Evolutionary conservation across 2,329 filamentous ascomycete genomes (phyloP), one percentile per base, ranked within the genome.

Genomic region (Gnomoniopsis sp.): DNA sequence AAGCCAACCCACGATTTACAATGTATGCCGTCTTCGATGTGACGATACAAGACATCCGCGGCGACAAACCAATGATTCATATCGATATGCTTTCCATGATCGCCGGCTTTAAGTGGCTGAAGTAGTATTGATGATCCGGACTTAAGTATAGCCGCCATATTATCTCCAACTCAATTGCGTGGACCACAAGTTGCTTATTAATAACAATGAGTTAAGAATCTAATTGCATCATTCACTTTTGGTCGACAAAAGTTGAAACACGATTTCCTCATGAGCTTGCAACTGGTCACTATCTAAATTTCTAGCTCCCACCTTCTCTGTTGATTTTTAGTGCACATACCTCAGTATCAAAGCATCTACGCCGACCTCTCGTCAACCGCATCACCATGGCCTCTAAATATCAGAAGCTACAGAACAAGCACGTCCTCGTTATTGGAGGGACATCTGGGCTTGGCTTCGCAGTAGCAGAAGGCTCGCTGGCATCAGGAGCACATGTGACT

Each of bases 401-500:
- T 63, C 57, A 59, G 51, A 75, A 75, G 62, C 68, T 75, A 19
- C 66, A 70, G 21, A 65, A 66, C 63, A 67, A 67, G 46, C 73
- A 71, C 61, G 70, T 87, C 64, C 79, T 90, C 44, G 72, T 89
- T 66, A 77, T 89, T 49, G 87, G 87, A 48, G 87, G 85, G 44
- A 82, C 83, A 2, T 79, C 81, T 17, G 87, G 87, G 53, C 85
- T 89, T 44, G 87, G 86, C 34, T 84, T 79, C 63, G 78, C 74
- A 56, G 82, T 86, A 12, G 85, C 86, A 53, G 80, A 87, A 74
- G 81, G 79, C 2, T 73, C 76, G 15, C 68, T 88, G 46, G 80
- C 82, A 55, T 73, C 79, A 58, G 83, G 83, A 36, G 81, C 80
- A 43, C 69, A 68, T n/a, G 80, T 89, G 17, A 79, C 76, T 49